Evolutionary conservation across 768 basidiomycete species (phyloP), one percentile per base, ranked within the genome.

Genomic region (Guyanaporus albipodus): DNA sequence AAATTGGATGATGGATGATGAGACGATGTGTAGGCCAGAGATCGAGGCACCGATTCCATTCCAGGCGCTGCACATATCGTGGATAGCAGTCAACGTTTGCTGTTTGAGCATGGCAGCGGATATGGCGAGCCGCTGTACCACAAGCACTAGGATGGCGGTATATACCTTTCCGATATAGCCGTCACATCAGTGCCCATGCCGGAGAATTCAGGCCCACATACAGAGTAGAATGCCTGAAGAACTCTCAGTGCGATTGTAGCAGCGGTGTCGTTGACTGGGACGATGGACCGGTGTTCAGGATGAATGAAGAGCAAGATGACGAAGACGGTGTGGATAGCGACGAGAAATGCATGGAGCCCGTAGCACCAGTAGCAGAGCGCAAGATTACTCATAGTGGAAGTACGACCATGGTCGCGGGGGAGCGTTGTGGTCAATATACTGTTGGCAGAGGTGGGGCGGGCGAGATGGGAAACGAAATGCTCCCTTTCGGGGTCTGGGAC

Each of bases 41-140:
- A 63, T 48, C 1, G 61, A 53, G 4, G 58, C 50, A 2, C 61
- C 61, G 22, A 63, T 50, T n/a, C 61, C 59, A 1, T 38, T 47
- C 61, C 61, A 62, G 5, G 61, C 56, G 4, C 46, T 29, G 2
- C 19, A 35, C 12, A 46, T 45, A 22, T 62, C 61, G 17, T 62
- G 61, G 4, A 52, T 39, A 0, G 47, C 46, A 1, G 61, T 58
- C 19, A 62, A 48, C 5, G 42, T 59, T 33, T 50, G 56, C 8
- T 24, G 29, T n/a, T 32, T 38, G 5, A 19, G 1, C 29, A 61
- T 38, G 14, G 17, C 34, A 2, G 35, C 26, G 12, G 45, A 50
- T 39, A 57, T 18, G 12, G 41, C 44, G 8, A 61, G 51, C 11
- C 27, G 46, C 23, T 59, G 58, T 3, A 51, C 55, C 2, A 48